Conservation (phyloP, 1,284 basidiomycete genomes). For the Cryptococcus sp. region DNA sequence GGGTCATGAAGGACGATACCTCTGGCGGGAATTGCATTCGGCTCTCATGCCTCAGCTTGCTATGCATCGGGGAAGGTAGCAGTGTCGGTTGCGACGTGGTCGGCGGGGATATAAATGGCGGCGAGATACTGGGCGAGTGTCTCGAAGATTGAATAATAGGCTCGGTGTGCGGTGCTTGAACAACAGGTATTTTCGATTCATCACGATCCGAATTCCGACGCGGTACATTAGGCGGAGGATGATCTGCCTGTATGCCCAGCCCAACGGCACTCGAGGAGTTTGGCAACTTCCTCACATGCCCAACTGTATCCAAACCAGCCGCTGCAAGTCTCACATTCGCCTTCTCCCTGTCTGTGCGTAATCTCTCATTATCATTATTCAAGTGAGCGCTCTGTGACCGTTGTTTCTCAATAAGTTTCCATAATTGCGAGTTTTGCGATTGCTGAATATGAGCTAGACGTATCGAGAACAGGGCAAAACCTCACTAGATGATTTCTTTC, state of each 20-base stretch:
- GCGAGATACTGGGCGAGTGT: neutral
- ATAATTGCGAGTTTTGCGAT: slow-evolving; percentile 77
- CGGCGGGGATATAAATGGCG: neutral
- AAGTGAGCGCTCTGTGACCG: slow-evolving; percentile 36
- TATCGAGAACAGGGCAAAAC: neutral
- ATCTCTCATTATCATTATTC: slow-evolving; percentile 56
- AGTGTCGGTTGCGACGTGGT: slow-evolving; percentile 13
- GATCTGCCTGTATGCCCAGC: slow-evolving; percentile 20
- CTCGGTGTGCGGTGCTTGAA: neutral
- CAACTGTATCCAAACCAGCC: slow-evolving; percentile 33
- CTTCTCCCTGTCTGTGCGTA: slow-evolving; percentile 70
- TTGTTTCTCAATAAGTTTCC: slow-evolving; percentile 89
- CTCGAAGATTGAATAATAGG: neutral
- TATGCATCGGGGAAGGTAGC: slow-evolving; percentile 36
- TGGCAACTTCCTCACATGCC: slow-evolving; percentile 21
- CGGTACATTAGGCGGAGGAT: slow-evolving; percentile 13
- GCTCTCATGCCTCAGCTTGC: slow-evolving; percentile 32
- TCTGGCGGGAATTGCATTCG: slow-evolving; percentile 42
- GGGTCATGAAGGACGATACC: slow-evolving; percentile 38
- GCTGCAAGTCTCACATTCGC: slow-evolving; percentile 30
- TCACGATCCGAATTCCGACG: slow-evolving; percentile 38
- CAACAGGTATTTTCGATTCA: slow-evolving; percentile 6
- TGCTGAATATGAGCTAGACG: slow-evolving; percentile 42
- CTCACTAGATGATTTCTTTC: slow-evolving; percentile 66
- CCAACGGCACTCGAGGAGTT: slow-evolving; percentile 35